These are phyloP conservation scores for Hypoxylon rubiginosum DNA, from an alignment of 2,329 filamentous ascomycete species.

Conservation along the genomic window DNA sequence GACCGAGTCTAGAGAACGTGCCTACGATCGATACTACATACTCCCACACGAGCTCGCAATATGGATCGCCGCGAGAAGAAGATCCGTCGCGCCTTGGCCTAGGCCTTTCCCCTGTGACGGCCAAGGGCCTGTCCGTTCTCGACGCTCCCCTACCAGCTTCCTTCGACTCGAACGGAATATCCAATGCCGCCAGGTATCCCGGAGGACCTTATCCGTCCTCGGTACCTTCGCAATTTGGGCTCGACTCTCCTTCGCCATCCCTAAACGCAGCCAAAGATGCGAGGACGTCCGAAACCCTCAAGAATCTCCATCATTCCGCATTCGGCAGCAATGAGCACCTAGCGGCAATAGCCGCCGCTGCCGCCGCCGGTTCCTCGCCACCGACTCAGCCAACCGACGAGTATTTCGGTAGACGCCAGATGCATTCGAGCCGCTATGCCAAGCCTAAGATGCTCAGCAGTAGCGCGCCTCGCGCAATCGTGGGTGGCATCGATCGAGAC, in stretches of 20 bases:
- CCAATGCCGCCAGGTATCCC: conserved; percentile 85
- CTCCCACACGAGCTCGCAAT: conserved; percentile 70
- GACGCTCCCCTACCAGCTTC: conserved; percentile 94
- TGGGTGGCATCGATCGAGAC: conserved; percentile 73
- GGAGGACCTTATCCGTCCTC: conserved; percentile 89
- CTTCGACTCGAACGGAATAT: conserved; percentile 96
- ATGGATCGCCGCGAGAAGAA: conserved; percentile 86
- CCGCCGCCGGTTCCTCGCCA: conserved; percentile 53
- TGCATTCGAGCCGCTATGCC: conserved; percentile 77
- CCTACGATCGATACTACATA: conserved; percentile 71
- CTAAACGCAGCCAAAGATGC: conserved; percentile 72
- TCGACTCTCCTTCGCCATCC: conserved; percentile 87
- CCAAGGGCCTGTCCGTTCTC: conserved; percentile 84
- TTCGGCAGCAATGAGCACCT: conserved; percentile 77
- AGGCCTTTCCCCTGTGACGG: conserved; percentile 81
- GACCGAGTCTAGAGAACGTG: conserved; percentile 68
- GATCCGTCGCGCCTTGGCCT: conserved; percentile 71
- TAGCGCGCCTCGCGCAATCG: conserved; percentile 75
- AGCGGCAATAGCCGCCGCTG: conserved; percentile 60
- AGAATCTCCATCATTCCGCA: conserved; percentile 74
- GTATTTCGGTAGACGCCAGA: conserved; percentile 77
- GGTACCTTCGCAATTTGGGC: conserved; percentile 89
- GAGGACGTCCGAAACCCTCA: conserved; percentile 73
- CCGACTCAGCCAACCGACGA: conserved; percentile 61
- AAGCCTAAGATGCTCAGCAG: conserved; percentile 78